These are phyloP conservation scores for Mucuna pruriens DNA, from an alignment of 306 rosid species.

Conservation along the genomic window DNA sequence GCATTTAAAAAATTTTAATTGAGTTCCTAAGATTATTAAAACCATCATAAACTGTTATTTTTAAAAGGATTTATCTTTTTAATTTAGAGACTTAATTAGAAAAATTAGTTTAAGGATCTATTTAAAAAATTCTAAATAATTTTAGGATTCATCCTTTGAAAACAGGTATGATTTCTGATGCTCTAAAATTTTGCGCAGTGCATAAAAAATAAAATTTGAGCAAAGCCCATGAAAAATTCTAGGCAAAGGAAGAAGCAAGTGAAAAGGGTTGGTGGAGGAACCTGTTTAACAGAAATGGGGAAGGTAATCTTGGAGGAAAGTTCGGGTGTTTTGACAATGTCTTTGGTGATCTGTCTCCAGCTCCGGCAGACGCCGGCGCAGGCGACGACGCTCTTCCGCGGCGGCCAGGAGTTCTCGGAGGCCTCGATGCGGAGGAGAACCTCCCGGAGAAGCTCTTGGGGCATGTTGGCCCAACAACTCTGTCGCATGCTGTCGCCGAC, in stretches of 20 bases:
- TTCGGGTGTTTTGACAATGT: slow-evolving; percentile 82
- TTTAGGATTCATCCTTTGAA: too few relatives aligned
- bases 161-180: too few relatives aligned
- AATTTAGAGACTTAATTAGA: too few relatives aligned
- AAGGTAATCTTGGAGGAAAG: slow-evolving; percentile 75
- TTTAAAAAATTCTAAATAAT: too few relatives aligned
- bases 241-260: neutral
- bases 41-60: too few relatives aligned
- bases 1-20: too few relatives aligned
- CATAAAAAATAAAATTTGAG: too few relatives aligned
- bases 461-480: slow-evolving; percentile 91
- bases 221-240: neutral
- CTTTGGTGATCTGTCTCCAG: slow-evolving; percentile 81
- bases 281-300: slow-evolving; percentile 98
- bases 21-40: too few relatives aligned
- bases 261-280: neutral
- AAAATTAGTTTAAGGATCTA: too few relatives aligned
- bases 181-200: too few relatives aligned
- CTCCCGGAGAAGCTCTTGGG: slow-evolving; percentile 93
- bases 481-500: slow-evolving; percentile 55
- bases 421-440: slow-evolving; percentile 77
- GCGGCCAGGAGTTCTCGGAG: slow-evolving; percentile 86
- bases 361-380: slow-evolving; percentile 96
- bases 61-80: too few relatives aligned
- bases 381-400: slow-evolving; percentile 78